Evolutionary conservation across 805 yeast species (phyloP), one percentile per base, ranked within the genome.

Genomic region (Hanseniaspora thailandica): DNA sequence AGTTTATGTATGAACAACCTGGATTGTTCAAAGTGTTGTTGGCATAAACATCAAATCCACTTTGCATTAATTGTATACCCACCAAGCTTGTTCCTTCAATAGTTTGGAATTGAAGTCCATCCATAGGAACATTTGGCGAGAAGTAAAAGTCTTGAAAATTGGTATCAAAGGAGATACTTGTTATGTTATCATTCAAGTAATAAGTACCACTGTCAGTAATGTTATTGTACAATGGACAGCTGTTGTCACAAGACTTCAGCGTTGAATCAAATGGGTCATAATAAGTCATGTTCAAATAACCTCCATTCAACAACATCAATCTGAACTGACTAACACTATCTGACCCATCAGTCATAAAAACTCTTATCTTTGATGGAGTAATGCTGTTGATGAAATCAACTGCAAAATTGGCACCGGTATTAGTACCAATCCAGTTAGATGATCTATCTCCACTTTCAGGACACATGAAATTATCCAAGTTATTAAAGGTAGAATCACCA

Each of bases 281-380:
- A 61, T 88, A 93, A 0, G 94, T 80, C 58, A 93, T 66, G 64
- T 93, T 93, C 96, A 93, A 85, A 57, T 90, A 90, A 58, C 97
- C 86, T 59, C 81, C 76, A 12, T 88, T 75, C 0, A 97, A 97
- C 52, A 75, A 68, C 38, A 83, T 69, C 6, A 93, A 70, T 61
- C 96, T 75, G 64, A 89, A 93, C 7, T 74, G 55, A 47, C 81
- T 72, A 5, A 80, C 75, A 49, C 74, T 66, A 35, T 69, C 71
- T 9, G 70, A 68, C 7, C 67, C 62, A 5, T 63, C 63, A 0
- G 90, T 78, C 57, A 86, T 80, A 64, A 78, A 84, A 4, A 93
- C 62, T 52, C 96, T 70, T 13, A 86, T 71, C 58, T 84, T 84
- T 0, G 90, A 76, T 1, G 97, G 94, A 4, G 69, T 64, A 28